These are phyloP conservation scores for Oenanthe sinensis DNA, from an alignment of 129 eudicot genomes.

Conservation along the genomic window DNA sequence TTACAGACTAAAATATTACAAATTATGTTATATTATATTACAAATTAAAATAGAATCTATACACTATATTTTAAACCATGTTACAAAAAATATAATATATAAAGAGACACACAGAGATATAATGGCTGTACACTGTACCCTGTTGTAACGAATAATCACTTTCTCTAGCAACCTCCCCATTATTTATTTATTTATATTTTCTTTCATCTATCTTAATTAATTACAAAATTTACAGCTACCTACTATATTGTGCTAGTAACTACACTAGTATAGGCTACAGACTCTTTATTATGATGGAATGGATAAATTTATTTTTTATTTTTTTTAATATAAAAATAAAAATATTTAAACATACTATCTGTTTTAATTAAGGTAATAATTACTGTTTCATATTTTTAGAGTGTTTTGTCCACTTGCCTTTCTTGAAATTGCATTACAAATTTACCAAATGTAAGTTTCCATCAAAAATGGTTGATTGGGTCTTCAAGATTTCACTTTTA, in stretches of 20 bases:
- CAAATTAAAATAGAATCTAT: no score
- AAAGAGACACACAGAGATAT: no score
- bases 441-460: neutral
- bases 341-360: neutral
- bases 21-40: no score
- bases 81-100: no score
- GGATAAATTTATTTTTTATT: neutral
- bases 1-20: neutral
- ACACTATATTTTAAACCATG: no score
- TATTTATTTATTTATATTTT: neutral
- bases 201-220: neutral
- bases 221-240: neutral
- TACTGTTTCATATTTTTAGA: neutral
- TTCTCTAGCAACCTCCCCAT: neutral
- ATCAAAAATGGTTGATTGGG: neutral
- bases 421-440: neutral
- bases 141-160: neutral
- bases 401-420: neutral
- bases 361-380: neutral
- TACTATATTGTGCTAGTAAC: neutral
- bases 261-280: neutral
- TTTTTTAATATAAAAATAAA: neutral
- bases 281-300: neutral
- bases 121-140: neutral
- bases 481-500: neutral